Conservation (phyloP, 2,329 filamentous ascomycete species). For the Zasmidium angulare region DNA sequence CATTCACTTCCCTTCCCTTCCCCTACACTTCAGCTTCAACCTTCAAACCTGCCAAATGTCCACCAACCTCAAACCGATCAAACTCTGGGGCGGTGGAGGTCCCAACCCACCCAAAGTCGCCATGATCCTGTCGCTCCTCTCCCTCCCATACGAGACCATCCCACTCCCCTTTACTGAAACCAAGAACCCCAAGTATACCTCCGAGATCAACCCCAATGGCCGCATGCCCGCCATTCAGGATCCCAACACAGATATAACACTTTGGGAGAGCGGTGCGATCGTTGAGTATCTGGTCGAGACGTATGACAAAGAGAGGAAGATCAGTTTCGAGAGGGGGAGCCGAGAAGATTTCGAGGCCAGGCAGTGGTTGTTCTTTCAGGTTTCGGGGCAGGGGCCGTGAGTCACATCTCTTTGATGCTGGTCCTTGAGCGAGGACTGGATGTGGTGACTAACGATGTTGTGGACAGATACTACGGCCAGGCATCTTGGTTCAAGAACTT, state of each 20-base stretch:
- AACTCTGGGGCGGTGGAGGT: slow-evolving; percentile 30
- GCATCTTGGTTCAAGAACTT: slow-evolving; percentile 41
- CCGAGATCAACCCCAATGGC: slow-evolving; percentile 43
- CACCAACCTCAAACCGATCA: slow-evolving; percentile 23
- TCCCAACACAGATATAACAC: slow-evolving; percentile 43
- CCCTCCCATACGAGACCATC: slow-evolving; percentile 41
- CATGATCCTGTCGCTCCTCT: slow-evolving; percentile 46
- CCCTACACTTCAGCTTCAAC: neutral
- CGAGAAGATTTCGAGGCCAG: slow-evolving; percentile 27
- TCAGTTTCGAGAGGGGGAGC: slow-evolving; percentile 28
- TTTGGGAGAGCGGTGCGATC: slow-evolving; percentile 34
- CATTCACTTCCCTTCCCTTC: neutral
- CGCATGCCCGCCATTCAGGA: slow-evolving; percentile 45
- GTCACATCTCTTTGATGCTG: neutral
- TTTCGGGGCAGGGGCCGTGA: slow-evolving; percentile 28
- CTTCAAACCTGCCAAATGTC: neutral
- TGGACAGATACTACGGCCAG: slow-evolving; percentile 44
- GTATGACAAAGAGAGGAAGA: slow-evolving; percentile 33
- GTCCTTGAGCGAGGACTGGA: too few species aligned
- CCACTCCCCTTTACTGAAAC: slow-evolving; percentile 41
- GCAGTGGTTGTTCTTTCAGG: slow-evolving; percentile 35
- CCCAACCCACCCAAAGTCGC: slow-evolving; percentile 48
- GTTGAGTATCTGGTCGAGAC: slow-evolving; percentile 30
- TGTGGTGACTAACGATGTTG: too few species aligned
- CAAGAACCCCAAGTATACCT: slow-evolving; percentile 40